Base-by-base conservation (phyloP, 1,284 basidiomycete species). In the Irpex lacteus region DNA sequence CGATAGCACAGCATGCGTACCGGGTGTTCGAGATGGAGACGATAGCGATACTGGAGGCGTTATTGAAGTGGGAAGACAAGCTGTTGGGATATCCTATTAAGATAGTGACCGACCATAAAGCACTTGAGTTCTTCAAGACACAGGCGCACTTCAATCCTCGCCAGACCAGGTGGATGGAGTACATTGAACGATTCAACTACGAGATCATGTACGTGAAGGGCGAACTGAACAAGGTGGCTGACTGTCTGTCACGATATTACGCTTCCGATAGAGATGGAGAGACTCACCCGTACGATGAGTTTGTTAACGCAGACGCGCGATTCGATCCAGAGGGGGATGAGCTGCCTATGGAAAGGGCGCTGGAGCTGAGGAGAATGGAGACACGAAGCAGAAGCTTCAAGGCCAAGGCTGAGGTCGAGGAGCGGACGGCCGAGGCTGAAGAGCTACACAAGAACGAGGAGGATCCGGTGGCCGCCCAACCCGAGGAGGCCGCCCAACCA, bases 1-100 rank as follows among this genome's bases (percentile, higher is more conserved):
- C 75, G 0, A 21, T 62, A 15, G 75, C 77, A 1, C 78, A 81
- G 63, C 69, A 72, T 3, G 71, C 76, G 49, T 80, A 80, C 57
- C 67, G 65, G 1, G 71, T 75, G 1, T 74, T 71, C 61, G 75
- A 81, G 60, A 63, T 70, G 9, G 79, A 81, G 59, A 73, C 73
- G 0, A 60, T 81, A 2, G 79, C 75, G 0, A 75, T 81, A 0
- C 63, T 81, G 0, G 73, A 79, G 65, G 76, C 74, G 0, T 68
- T 80, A 0, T 53, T 73, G 0, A 76, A 77, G 61, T 79, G 76
- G 76, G 75, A 79, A 58, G 76, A 76, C 54, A 76, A 75, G 56
- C 68, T 80, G 1, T 62, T 77, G 11, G 61, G 61, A 4, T 38
- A 49, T 15, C 18, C 7, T 4, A 58, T 80, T 4, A 67, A 68